Conservation (phyloP, 2,329 filamentous ascomycete species). For the Diplocarpon mali region DNA sequence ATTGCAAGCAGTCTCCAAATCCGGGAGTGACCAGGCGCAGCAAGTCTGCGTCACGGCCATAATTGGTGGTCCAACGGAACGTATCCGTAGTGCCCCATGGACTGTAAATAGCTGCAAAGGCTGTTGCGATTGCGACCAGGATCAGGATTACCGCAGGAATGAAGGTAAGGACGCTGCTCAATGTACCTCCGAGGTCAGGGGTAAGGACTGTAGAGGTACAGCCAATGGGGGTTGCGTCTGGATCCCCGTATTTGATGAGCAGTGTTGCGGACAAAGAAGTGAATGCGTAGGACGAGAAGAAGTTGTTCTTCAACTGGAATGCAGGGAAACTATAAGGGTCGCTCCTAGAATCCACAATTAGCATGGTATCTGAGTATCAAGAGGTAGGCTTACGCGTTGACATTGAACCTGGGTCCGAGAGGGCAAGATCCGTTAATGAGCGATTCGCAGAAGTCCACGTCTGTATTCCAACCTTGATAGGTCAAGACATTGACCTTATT, state of each 20-base stretch:
- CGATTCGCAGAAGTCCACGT: constrained; percentile 55
- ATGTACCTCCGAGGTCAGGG: constrained; percentile 60
- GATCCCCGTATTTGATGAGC: constrained; percentile 64
- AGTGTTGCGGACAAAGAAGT: constrained; percentile 68
- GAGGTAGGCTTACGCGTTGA: constrained; percentile 33
- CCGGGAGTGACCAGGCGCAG: constrained; percentile 88
- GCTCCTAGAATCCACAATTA: constrained; percentile 22
- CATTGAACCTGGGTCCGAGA: constrained; percentile 59
- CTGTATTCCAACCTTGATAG: constrained; percentile 54
- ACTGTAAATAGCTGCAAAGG: constrained; percentile 76
- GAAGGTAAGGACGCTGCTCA: constrained; percentile 61
- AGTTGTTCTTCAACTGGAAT: constrained; percentile 62
- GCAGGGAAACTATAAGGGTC: constrained; percentile 48
- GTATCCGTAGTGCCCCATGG: constrained; percentile 88
- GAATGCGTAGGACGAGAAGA: constrained; percentile 78
- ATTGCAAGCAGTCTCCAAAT: constrained; percentile 93
- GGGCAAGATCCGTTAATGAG: constrained; percentile 59
- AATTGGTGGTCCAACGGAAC: constrained; percentile 97
- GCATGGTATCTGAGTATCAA: background rate
- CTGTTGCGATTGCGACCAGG: constrained; percentile 69
- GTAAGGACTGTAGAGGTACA: constrained; percentile 79
- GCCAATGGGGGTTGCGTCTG: constrained; percentile 50
- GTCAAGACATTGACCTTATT: constrained; percentile 63
- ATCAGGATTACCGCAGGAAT: constrained; percentile 69
- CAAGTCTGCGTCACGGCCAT: constrained; percentile 85